A percentile compares a stretch with the other conserved stretches of the same genome.
These are phyloP conservation scores for Xeromyces bisporus DNA, from an alignment of 495 filamentous ascomycete species.

Conservation along the genomic window DNA sequence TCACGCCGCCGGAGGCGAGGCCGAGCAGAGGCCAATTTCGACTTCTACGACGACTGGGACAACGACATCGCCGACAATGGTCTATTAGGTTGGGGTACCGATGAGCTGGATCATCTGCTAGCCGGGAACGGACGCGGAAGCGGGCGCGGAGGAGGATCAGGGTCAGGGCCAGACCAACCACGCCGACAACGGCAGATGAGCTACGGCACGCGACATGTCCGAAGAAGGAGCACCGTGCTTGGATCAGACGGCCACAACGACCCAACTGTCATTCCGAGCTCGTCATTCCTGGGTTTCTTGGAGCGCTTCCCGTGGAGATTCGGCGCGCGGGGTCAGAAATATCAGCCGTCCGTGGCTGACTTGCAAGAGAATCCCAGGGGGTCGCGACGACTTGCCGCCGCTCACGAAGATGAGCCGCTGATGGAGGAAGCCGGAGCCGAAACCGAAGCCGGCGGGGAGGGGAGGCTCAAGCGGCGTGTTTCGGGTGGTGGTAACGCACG, in stretches of 20 bases:
- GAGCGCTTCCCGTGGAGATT: slow-evolving; percentile 72
- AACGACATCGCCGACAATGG: slow-evolving; percentile 48
- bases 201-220: slow-evolving; percentile 53
- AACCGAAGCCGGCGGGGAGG: slow-evolving; percentile 12
- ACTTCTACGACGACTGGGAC: slow-evolving; percentile 98
- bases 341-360: slow-evolving; percentile 82
- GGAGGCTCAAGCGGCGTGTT: slow-evolving; percentile 6
- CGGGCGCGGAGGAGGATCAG: too few species aligned
- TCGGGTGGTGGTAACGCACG: slow-evolving; percentile 29
- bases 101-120: slow-evolving; percentile 75
- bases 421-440: slow-evolving; percentile 48
- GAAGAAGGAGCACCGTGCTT: slow-evolving; percentile 48
- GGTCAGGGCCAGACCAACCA: slow-evolving; percentile 54
- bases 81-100: slow-evolving; percentile 57
- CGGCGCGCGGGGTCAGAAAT: slow-evolving; percentile 60
- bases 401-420: slow-evolving; percentile 56
- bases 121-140: slow-evolving; percentile 43
- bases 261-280: slow-evolving; percentile 80
- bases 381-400: slow-evolving; percentile 20
- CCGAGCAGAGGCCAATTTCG: slow-evolving; percentile 68
- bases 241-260: slow-evolving; percentile 46
- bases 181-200: slow-evolving; percentile 68
- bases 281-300: slow-evolving; percentile 72
- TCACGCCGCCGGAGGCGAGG: slow-evolving; percentile 49
- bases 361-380: slow-evolving; percentile 70